Evolutionary conservation across 2,329 filamentous ascomycete species (phyloP), one percentile per base, ranked within the genome.

Genomic region (Aspergillus tubingensis): DNA sequence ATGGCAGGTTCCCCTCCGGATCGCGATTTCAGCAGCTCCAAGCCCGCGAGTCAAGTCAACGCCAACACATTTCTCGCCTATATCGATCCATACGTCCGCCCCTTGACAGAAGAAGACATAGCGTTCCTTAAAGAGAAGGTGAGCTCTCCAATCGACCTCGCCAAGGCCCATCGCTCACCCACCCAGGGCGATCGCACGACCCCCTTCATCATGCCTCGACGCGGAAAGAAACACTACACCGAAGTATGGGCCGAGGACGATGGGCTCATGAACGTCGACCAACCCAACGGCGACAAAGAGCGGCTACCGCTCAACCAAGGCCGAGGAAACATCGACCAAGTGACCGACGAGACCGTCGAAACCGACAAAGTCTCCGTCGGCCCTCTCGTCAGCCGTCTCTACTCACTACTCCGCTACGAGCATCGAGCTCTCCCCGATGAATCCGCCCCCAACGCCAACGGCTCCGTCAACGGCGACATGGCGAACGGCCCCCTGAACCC

Each of bases 211-310:
- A 92, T 96, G 76, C 92, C 94, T 7, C 88, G 89, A 65, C 88
- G 92, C 21, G 93, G 92, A 49, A 90, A 91, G 74, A 88, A 88
- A 68, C 89, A 92, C 71, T 99, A 98, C 77, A 88, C 86, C 23
- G 93, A 98, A 62, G 83, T 94, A 8, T 99, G 95, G 95, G 90
- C 92, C 0, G 92, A 96, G 67, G 95, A 99, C 74, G 95, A 99
- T 71, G 92, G 91, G 8, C 82, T 86, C 51, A 89, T 92, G 81
- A 83, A 88, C 39, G 80, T 93, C 7, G 91, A 96, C 72, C 83
- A 85, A 4, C 83, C 85, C 5, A 82, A 85, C 38, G 81, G 85
- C 62, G 81, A 82, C 23, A 81, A 83, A 43, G 88, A 92, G 58
- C 88, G 86, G 65, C 82, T 91, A 6, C 85, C 91, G 0, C 83